phyloP scores from a whole-genome alignment of 2,329 filamentous ascomycete genomes.

The Epichloe scottii region DNA sequence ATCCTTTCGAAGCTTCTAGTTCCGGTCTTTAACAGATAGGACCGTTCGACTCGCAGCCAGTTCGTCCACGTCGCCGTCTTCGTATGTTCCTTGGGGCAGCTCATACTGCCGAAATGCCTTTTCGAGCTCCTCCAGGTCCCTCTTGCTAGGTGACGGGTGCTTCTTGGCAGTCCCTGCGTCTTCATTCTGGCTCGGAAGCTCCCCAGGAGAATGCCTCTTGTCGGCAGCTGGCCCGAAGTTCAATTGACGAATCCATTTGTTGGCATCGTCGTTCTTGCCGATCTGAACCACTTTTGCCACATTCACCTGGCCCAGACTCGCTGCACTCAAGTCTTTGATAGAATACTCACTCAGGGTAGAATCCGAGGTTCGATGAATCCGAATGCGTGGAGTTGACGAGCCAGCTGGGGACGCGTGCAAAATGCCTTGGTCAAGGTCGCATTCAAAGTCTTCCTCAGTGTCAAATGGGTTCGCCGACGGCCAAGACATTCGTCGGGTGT shows the following conservation, averaged over 20 bases:
- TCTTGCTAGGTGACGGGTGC: slow-evolving; percentile 32
- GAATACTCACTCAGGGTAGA: not conserved
- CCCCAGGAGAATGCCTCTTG: not conserved
- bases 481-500: not conserved
- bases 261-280: slow-evolving; percentile 1
- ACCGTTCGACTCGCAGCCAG: slow-evolving; percentile 10
- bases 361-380: slow-evolving; percentile 1
- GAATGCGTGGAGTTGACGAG: slow-evolving; percentile 25
- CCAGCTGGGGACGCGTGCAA: slow-evolving; percentile 23
- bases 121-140: slow-evolving; percentile 25
- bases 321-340: not conserved
- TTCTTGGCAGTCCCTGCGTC: slow-evolving; percentile 23
- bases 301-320: slow-evolving; percentile 5
- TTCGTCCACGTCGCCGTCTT: slow-evolving; percentile 18
- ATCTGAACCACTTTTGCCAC: slow-evolving; percentile 8
- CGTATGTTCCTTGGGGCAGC: slow-evolving; percentile 9
- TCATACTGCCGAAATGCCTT: slow-evolving; percentile 22
- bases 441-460: slow-evolving; percentile 25
- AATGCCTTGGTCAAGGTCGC: slow-evolving; percentile 26
- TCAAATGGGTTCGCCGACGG: slow-evolving; percentile 17
- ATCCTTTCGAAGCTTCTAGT: slow-evolving; percentile 8
- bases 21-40: slow-evolving; percentile 17
- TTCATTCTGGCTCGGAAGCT: not conserved
- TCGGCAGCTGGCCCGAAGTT: not conserved
- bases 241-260: slow-evolving; percentile 3